These are phyloP conservation scores for Colletotrichum brevisporum DNA, from an alignment of 2,329 filamentous ascomycete species.

Conservation along the genomic window DNA sequence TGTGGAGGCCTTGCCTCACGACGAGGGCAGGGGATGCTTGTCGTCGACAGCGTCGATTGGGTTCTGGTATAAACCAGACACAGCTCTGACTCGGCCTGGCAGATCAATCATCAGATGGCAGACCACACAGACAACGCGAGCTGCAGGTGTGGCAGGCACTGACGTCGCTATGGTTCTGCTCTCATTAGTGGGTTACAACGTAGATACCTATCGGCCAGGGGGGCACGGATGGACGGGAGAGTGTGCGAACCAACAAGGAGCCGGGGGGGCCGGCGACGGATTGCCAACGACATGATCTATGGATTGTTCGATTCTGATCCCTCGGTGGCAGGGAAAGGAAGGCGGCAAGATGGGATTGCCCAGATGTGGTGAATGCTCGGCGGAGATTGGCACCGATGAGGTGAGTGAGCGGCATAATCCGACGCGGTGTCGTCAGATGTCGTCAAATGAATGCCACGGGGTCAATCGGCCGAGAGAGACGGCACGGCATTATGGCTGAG, in stretches of 20 bases:
- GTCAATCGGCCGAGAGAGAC: constrained; percentile 30
- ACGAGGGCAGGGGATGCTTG: constrained; percentile 18
- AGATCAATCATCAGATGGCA: constrained; percentile 16
- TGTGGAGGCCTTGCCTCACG: constrained; percentile 3
- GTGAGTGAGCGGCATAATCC: constrained; percentile 15
- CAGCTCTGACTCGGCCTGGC: constrained; percentile 23
- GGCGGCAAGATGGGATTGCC: not conserved
- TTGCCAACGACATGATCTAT: not conserved
- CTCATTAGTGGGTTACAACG: not conserved
- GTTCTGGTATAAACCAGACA: constrained; percentile 11
- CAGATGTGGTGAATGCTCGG: constrained; percentile 12
- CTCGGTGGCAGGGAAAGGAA: constrained; percentile 8
- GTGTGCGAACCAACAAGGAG: not conserved
- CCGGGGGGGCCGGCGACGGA: not conserved
- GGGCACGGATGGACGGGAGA: constrained; percentile 1
- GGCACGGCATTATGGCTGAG: constrained; percentile 28
- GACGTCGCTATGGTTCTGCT: not conserved
- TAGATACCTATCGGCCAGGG: constrained; percentile 3
- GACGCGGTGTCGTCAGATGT: constrained; percentile 17
- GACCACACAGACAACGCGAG: constrained; percentile 17
- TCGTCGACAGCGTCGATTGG: constrained; percentile 2
- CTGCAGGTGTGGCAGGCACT: constrained; percentile 19
- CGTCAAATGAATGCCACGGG: constrained; percentile 33
- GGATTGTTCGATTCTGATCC: constrained; percentile 25
- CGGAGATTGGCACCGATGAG: constrained; percentile 5